A percentile compares a stretch with the other conserved stretches of the same genome.
These are phyloP conservation scores for Dendrostoma leiphaemia DNA, from an alignment of 2,329 filamentous ascomycete species.

Conservation along the genomic window DNA sequence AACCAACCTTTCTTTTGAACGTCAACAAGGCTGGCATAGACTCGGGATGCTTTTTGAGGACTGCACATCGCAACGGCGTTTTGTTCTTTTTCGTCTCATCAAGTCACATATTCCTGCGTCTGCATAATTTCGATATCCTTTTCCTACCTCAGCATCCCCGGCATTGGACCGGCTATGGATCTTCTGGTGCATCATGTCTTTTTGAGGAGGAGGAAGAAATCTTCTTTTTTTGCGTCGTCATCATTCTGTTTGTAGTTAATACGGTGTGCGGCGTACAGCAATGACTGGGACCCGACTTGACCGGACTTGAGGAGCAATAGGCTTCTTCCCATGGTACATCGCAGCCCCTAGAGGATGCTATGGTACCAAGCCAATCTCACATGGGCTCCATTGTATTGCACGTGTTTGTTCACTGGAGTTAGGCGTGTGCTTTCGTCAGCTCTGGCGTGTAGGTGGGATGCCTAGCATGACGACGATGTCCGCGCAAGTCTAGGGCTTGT, in stretches of 20 bases:
- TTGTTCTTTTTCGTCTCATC: neutral
- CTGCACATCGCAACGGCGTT: constrained; percentile 18
- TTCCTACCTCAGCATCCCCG: constrained; percentile 3
- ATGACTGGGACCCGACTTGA: too few relatives aligned
- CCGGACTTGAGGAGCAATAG: neutral
- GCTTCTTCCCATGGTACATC: neutral
- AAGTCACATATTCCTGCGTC: constrained; percentile 1
- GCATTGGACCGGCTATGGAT: constrained; percentile 11
- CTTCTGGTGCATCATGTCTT: constrained; percentile 4
- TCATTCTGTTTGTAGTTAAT: constrained; percentile 9
- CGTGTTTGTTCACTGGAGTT: neutral
- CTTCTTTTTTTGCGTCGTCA: neutral
- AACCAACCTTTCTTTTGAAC: constrained; percentile 3
- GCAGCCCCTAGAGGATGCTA: neutral
- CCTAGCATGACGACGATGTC: neutral
- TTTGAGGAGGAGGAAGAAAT: neutral
- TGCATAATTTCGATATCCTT: constrained; percentile 19
- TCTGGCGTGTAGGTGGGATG: neutral
- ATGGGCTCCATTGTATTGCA: neutral
- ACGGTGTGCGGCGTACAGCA: neutral
- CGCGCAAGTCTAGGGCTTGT: too few relatives aligned
- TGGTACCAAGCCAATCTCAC: neutral
- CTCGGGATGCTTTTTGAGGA: neutral
- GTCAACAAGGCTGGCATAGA: constrained; percentile 17
- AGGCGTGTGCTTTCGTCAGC: neutral